Conservation (phyloP, 1,139 yeast genomes). For the Candida pseudoviswanathii region DNA sequence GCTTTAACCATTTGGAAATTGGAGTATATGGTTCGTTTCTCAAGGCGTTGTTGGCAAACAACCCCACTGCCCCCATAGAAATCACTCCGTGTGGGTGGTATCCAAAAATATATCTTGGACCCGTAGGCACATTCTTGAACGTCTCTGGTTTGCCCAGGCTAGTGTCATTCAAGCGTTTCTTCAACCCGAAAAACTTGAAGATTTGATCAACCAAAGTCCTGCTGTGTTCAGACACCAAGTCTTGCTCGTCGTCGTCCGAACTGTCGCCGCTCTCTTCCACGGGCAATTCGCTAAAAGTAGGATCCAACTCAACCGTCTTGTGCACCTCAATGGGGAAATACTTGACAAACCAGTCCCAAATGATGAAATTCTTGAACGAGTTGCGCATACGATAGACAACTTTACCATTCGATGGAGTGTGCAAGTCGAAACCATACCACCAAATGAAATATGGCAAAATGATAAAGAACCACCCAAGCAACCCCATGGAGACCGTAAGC, state of each 20-base stretch:
- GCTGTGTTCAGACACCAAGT: slow-evolving; percentile 41
- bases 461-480: slow-evolving; percentile 68
- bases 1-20: slow-evolving; percentile 55
- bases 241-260: slow-evolving; percentile 47
- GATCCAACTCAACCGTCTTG: slow-evolving; percentile 70
- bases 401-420: slow-evolving; percentile 74
- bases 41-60: slow-evolving; percentile 76
- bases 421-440: slow-evolving; percentile 55
- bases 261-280: slow-evolving; percentile 22
- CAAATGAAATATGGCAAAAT: slow-evolving; percentile 60
- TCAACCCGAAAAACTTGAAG: slow-evolving; percentile 40
- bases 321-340: slow-evolving; percentile 83
- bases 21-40: slow-evolving; percentile 49
- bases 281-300: slow-evolving; percentile 58
- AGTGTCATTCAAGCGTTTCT: slow-evolving; percentile 36
- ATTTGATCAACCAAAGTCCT: slow-evolving; percentile 40
- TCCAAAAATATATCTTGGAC: slow-evolving; percentile 86
- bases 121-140: slow-evolving; percentile 45
- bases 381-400: slow-evolving; percentile 59
- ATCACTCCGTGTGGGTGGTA: slow-evolving; percentile 98
- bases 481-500: slow-evolving; percentile 62
- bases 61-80: slow-evolving; percentile 89
- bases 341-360: slow-evolving; percentile 76
- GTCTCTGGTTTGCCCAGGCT: slow-evolving; percentile 13
- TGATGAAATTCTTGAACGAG: slow-evolving; percentile 54